These are phyloP conservation scores for Pistacia vera DNA, from an alignment of 345 rosid genomes.

Conservation along the genomic window DNA sequence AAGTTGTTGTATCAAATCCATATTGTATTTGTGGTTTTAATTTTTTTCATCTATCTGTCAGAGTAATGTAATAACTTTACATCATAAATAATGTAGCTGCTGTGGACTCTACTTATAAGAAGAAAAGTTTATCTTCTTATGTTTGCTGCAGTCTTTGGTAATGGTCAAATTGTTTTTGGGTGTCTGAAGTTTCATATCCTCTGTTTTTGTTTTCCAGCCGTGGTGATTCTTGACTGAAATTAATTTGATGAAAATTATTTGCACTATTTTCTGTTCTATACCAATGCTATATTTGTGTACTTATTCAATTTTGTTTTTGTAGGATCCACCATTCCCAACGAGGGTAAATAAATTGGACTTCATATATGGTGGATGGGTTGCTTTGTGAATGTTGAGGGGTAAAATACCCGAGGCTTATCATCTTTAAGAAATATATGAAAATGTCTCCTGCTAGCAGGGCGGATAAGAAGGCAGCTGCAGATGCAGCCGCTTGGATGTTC, in stretches of 20 bases:
- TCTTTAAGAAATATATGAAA: constrained; percentile 23
- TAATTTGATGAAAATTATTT: background rate
- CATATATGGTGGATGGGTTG: constrained; percentile 21
- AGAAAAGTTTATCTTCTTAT: background rate
- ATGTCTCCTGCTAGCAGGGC: constrained; percentile 80
- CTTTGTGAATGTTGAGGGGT: constrained; percentile 3
- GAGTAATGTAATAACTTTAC: too few species aligned
- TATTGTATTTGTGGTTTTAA: too few species aligned
- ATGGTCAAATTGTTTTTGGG: background rate
- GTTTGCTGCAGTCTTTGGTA: background rate
- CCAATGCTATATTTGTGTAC: background rate
- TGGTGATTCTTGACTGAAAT: background rate
- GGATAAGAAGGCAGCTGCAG: constrained; percentile 80
- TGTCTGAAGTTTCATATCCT: background rate
- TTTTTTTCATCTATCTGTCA: too few species aligned
- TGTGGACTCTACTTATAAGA: too few species aligned
- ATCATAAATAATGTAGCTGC: too few species aligned
- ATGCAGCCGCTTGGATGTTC: constrained; percentile 99
- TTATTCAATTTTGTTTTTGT: background rate
- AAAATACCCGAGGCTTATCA: constrained; percentile 10
- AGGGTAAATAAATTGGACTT: constrained; percentile 3
- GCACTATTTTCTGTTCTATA: background rate
- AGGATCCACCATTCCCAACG: constrained; percentile 1
- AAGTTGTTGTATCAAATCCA: background rate
- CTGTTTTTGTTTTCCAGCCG: background rate